Percentiles rank a stretch among this genome's conserved stretches.
Evolutionary conservation across 1,139 yeast genomes (phyloP).

Genomic region (Williopsis jadinii): DNA sequence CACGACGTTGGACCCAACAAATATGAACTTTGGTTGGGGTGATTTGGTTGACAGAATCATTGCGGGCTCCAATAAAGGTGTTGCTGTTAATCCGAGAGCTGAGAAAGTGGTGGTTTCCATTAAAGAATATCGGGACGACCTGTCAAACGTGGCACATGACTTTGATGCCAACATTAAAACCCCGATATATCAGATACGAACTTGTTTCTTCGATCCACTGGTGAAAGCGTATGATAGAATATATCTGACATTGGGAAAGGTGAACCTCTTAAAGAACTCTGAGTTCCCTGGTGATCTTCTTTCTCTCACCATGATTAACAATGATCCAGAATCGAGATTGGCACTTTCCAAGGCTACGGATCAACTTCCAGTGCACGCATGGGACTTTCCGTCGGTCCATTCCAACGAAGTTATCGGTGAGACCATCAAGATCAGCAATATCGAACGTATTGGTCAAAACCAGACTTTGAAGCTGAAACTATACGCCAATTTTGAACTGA

Average conservation of each 20-base stretch:
- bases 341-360: constrained; percentile 65
- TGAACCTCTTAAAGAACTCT: constrained; percentile 23
- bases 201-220: constrained; percentile 57
- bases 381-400: constrained; percentile 76
- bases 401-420: constrained; percentile 75
- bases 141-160: constrained; percentile 32
- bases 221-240: constrained; percentile 55
- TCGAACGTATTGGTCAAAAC: constrained; percentile 35
- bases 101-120: constrained; percentile 64
- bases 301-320: constrained; percentile 29
- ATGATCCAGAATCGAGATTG: constrained; percentile 35
- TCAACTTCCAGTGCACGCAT: constrained; percentile 42
- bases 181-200: constrained; percentile 55
- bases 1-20: constrained; percentile 24
- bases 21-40: constrained; percentile 81
- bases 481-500: constrained; percentile 43
- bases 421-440: constrained; percentile 51
- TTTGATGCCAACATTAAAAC: constrained; percentile 35
- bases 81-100: constrained; percentile 79
- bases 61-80: constrained; percentile 68
- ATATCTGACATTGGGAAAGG: constrained; percentile 50
- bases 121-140: constrained; percentile 61
- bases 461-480: constrained; percentile 55
- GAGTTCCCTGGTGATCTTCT: constrained; percentile 25
- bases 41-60: constrained; percentile 75